A percentile compares a stretch with the other conserved stretches of the same genome.
Conservation (phyloP, 257 asterid genomes). For the Solanum ossicruentum region DNA sequence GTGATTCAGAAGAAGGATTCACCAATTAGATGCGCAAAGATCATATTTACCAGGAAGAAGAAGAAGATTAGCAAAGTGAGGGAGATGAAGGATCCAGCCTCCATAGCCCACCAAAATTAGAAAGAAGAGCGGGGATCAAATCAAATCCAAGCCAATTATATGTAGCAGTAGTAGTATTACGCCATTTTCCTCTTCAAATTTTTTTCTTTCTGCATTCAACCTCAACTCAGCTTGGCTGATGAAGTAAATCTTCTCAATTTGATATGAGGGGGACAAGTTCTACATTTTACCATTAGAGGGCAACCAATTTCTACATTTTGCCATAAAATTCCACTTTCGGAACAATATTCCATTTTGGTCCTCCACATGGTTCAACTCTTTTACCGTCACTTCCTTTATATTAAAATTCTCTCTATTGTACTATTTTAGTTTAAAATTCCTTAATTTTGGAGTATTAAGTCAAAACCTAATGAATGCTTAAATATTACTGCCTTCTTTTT, state of each 20-base stretch:
- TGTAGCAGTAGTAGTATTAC: neutral
- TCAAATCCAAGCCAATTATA: neutral
- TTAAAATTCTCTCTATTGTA: neutral
- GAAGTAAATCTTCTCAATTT: neutral
- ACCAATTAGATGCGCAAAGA: neutral
- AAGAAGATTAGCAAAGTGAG: neutral
- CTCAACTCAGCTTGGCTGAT: neutral
- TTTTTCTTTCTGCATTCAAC: neutral
- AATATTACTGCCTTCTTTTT: no score
- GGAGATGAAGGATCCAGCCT: neutral
- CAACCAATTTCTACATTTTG: neutral
- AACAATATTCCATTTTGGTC: neutral
- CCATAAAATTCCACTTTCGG: neutral
- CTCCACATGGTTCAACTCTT: neutral
- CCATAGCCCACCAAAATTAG: neutral
- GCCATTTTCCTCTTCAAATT: neutral
- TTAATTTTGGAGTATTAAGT: neutral
- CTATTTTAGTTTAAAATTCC: neutral
- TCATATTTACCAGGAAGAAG: neutral
- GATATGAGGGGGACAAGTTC: neutral
- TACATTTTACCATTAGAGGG: neutral
- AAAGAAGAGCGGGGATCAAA: neutral
- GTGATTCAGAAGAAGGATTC: neutral
- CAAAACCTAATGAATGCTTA: neutral
- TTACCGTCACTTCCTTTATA: neutral